These are phyloP conservation scores for Russula earlei DNA, from an alignment of 768 basidiomycete genomes.

Conservation along the genomic window DNA sequence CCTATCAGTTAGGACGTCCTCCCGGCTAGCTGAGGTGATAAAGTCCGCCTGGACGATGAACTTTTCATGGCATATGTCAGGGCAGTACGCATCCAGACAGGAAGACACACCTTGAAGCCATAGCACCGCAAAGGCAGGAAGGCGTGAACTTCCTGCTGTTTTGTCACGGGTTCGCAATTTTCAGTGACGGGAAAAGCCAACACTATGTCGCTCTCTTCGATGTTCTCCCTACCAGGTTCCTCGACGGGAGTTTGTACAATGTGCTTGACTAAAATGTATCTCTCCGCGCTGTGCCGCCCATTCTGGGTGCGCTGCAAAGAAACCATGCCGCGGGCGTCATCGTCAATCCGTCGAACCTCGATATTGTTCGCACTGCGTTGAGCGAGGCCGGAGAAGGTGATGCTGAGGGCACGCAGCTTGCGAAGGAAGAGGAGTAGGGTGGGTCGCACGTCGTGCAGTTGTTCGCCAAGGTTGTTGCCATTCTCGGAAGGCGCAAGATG, in stretches of 20 bases:
- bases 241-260: neutral
- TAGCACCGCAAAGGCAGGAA: constrained; percentile 22
- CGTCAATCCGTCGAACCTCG: constrained; percentile 1
- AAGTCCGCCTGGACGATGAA: constrained; percentile 28
- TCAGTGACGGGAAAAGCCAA: constrained; percentile 22
- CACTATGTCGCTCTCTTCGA: constrained; percentile 20
- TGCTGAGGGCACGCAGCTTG: constrained; percentile 13
- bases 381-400: neutral
- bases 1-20: constrained; percentile 22
- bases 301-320: neutral
- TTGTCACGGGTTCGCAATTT: constrained; percentile 9
- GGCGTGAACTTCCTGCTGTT: constrained; percentile 20
- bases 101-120: constrained; percentile 22
- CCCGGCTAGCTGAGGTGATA: constrained; percentile 24
- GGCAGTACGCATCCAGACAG: neutral
- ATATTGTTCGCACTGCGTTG: neutral
- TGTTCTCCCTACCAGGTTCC: constrained; percentile 17
- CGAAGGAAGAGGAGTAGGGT: constrained; percentile 24
- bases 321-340: neutral
- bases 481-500: constrained; percentile 9
- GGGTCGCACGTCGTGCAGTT: constrained; percentile 17
- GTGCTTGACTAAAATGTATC: constrained; percentile 16
- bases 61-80: constrained; percentile 12
- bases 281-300: neutral
- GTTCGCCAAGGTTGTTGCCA: constrained; percentile 11